These are phyloP conservation scores for Chrysochromulina tobinii DNA, from an alignment of 78 protist species.

Conservation along the genomic window DNA sequence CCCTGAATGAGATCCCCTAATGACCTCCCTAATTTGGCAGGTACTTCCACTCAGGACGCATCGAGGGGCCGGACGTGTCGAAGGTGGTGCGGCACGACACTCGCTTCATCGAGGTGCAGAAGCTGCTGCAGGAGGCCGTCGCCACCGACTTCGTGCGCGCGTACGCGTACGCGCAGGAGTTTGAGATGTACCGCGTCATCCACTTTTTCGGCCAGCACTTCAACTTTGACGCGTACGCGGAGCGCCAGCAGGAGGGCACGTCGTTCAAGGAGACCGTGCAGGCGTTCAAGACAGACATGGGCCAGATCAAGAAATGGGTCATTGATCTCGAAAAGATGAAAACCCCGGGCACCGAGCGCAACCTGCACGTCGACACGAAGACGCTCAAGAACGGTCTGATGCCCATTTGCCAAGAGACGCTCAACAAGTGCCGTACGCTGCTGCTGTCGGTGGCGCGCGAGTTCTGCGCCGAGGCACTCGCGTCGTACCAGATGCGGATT, in stretches of 20 bases:
- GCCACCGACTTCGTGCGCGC: background rate
- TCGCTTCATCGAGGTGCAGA: background rate
- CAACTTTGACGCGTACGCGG: conserved; percentile 29
- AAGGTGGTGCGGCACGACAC: background rate
- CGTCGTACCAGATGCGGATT: background rate
- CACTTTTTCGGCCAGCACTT: conserved; percentile 28
- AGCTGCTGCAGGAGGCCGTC: background rate
- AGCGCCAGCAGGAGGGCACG: background rate
- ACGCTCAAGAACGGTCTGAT: background rate
- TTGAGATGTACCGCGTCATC: conserved; percentile 32
- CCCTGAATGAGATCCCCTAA: too few relatives aligned
- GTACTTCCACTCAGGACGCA: background rate
- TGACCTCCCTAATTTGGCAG: too few relatives aligned
- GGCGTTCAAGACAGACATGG: conserved; percentile 25
- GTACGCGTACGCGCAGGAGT: background rate
- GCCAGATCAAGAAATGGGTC: background rate
- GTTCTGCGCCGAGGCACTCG: background rate
- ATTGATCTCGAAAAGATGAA: conserved; percentile 35
- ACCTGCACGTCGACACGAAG: conserved; percentile 23
- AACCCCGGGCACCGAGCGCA: background rate
- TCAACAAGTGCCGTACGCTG: background rate
- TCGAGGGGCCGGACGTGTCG: background rate
- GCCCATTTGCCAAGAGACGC: background rate
- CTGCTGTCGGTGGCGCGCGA: background rate
- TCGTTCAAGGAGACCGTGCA: conserved; percentile 2